A percentile compares a stretch with the other conserved stretches of the same genome.
phyloP scores from a whole-genome alignment of 2,329 filamentous ascomycete species.

The Xylariaceae sp. region DNA sequence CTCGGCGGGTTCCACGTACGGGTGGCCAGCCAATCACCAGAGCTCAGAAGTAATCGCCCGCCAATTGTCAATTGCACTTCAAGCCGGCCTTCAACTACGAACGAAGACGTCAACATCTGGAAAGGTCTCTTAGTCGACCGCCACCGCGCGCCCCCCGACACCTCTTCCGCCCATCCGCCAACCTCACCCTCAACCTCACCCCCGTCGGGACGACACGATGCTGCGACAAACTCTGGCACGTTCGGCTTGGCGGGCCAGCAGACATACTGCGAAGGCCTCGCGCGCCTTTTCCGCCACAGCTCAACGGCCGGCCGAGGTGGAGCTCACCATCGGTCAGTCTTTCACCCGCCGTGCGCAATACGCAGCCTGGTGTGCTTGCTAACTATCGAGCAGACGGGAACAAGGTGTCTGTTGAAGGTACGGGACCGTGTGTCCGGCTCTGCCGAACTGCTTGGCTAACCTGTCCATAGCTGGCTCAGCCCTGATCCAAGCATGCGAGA shows the following conservation, averaged over 20 bases:
- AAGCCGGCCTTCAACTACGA: slow-evolving; percentile 2
- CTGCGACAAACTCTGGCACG: slow-evolving; percentile 61
- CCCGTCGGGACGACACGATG: slow-evolving; percentile 58
- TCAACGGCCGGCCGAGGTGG: slow-evolving; percentile 80
- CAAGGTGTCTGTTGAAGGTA: slow-evolving; percentile 97
- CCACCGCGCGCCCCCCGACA: slow-evolving; percentile 10
- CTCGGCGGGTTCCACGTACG: neutral
- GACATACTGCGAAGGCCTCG: slow-evolving; percentile 51
- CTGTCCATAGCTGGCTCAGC: slow-evolving; percentile 73
- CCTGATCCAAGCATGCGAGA: slow-evolving; percentile 98
- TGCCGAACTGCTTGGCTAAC: slow-evolving; percentile 26
- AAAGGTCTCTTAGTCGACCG: slow-evolving; percentile 17
- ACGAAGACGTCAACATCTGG: slow-evolving; percentile 18
- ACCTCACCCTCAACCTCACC: slow-evolving; percentile 30
- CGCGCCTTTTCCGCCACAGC: slow-evolving; percentile 77
- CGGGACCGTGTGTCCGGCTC: slow-evolving; percentile 5
- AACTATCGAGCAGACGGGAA: slow-evolving; percentile 67
- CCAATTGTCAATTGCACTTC: neutral
- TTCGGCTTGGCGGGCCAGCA: slow-evolving; percentile 59
- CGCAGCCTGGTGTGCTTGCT: slow-evolving; percentile 10
- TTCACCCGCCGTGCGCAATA: slow-evolving; percentile 10
- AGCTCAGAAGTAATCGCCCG: neutral
- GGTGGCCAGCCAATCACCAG: slow-evolving; percentile 1
- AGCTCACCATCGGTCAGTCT: slow-evolving; percentile 82
- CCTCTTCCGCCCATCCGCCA: slow-evolving; percentile 21